Base-by-base conservation (phyloP, 768 basidiomycete genomes). In the Hygrophoropsis aurantiaca region DNA sequence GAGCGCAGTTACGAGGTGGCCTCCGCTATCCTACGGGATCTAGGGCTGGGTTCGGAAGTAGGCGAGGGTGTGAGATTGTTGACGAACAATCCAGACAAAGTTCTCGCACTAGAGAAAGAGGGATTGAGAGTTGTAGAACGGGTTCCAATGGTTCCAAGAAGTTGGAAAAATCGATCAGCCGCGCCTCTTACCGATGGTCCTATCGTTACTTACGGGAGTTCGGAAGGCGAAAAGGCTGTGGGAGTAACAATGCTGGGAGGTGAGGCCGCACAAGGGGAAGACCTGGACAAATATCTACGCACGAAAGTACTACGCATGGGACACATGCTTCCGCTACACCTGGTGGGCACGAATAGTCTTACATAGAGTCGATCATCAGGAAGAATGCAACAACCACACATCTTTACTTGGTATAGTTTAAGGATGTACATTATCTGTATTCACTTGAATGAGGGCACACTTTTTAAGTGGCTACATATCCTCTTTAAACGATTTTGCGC, bases 291-390 rank as follows among this genome's bases (percentile, higher is more conserved):
- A 69, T 99, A 99, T 65, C 68, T 99, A 58, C 80, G 89, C 64
- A 98, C 97, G 32, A 99, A 99, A 66, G 84, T 98, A n/a, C 70
- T 92, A 62, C 78, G 87, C 50, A 99, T 99, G 97, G 97, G 97
- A 11, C 97, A 99, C 64, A 84, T 95, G 73, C 71, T 97, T 21
- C 82, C 85, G 25, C 60, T 87, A 44, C 44, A 32, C 43, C 35
- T 46, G 25, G 34, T 34, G 26, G 48, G 20, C 19, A 46, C 24
- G 25, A 25, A 19, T 39, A 21, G 19, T 26, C 7, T 13, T 13
- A 7, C 27, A 13, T 30, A 30, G 27, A n/a, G n/a, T n/a, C n/a
- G n/a, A n/a, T n/a, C n/a, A n/a, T n/a, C n/a, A n/a, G n/a, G n/a
- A n/a, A n/a, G n/a, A n/a, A n/a, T n/a, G n/a, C n/a, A n/a, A n/a